phyloP scores from a whole-genome alignment of 1,284 basidiomycete species.

The Cystobasidium pallidum region DNA sequence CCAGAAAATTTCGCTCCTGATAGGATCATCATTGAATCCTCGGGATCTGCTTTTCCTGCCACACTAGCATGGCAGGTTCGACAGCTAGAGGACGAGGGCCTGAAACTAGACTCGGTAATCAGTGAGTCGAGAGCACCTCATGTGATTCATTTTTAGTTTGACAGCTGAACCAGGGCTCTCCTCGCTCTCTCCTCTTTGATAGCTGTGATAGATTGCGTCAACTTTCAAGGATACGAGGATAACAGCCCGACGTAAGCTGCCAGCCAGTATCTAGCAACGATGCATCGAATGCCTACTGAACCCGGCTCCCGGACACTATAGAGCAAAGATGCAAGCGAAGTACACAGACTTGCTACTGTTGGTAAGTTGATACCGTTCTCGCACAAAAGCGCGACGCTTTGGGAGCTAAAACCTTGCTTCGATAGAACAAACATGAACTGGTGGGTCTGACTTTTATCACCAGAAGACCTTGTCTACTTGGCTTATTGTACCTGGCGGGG shows the following conservation, averaged over 20 bases:
- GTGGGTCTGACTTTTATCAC: slow-evolving; percentile 47
- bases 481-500: too few relatives aligned
- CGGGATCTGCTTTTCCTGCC: slow-evolving; percentile 88
- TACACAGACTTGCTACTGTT: slow-evolving; percentile 86
- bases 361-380: slow-evolving; percentile 59
- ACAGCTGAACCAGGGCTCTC: too few relatives aligned
- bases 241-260: slow-evolving; percentile 75
- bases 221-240: slow-evolving; percentile 87
- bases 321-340: slow-evolving; percentile 74
- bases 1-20: slow-evolving; percentile 80
- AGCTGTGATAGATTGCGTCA: slow-evolving; percentile 55
- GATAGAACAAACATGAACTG: slow-evolving; percentile 83
- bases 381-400: background rate
- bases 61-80: slow-evolving; percentile 89
- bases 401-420: background rate
- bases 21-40: slow-evolving; percentile 89
- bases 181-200: background rate
- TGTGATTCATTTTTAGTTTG: background rate
- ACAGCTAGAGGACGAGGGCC: slow-evolving; percentile 75
- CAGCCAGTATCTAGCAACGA: too few relatives aligned
- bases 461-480: background rate
- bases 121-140: slow-evolving; percentile 54
- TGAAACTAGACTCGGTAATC: slow-evolving; percentile 82
- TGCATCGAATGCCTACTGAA: too few relatives aligned
- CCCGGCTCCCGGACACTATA: too few relatives aligned